Evolutionary conservation across 345 rosid species (phyloP).

Genomic region (Syzygium jambos): DNA sequence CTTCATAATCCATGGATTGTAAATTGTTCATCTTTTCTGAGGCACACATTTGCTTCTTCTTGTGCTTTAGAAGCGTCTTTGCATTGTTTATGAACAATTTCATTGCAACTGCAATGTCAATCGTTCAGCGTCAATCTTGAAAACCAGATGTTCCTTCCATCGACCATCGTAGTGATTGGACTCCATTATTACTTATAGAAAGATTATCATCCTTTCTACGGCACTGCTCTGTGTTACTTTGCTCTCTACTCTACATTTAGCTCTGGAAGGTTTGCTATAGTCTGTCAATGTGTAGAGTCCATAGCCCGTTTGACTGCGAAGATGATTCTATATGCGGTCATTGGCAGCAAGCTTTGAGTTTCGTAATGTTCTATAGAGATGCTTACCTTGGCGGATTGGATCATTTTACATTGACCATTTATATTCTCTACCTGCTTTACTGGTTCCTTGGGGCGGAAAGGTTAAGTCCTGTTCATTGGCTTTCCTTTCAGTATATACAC

Average conservation of each 20-base stretch:
- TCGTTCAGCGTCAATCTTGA: not conserved
- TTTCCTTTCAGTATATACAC: slow-evolving; percentile 69
- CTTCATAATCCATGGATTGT: not conserved
- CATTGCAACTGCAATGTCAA: not conserved
- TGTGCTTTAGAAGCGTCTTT: not conserved
- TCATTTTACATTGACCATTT: not conserved
- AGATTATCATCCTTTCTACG: not conserved
- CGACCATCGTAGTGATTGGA: not conserved
- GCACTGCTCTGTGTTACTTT: not conserved
- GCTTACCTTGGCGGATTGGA: not conserved
- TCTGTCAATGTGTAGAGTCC: not conserved
- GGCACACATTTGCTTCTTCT: not conserved
- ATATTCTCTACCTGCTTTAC: not conserved
- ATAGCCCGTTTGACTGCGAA: not conserved
- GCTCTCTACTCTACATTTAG: not conserved
- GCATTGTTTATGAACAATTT: not conserved
- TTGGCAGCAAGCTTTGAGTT: not conserved
- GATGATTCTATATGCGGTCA: not conserved
- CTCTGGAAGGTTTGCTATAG: not conserved
- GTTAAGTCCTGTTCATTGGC: not conserved
- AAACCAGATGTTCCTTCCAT: not conserved
- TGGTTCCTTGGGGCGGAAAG: not conserved
- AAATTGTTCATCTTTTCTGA: not conserved
- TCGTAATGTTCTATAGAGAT: not conserved
- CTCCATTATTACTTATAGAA: not conserved